Conservation (phyloP, 208 protist genomes). For the Leishmania tropica region DNA sequence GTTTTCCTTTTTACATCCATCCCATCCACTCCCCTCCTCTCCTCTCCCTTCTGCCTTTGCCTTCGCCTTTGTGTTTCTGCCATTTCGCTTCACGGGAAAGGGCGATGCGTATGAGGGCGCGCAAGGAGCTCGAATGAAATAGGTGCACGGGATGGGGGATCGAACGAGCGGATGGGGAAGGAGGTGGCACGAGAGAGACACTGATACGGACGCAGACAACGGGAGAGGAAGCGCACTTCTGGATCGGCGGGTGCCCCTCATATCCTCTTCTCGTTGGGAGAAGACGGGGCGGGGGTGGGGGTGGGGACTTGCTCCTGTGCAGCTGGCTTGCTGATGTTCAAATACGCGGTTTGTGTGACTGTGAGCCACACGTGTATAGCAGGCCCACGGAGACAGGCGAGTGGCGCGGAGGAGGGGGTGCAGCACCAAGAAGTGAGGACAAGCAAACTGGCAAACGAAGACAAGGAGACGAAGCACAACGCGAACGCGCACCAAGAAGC, state of each 20-base stretch:
- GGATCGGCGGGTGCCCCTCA: not conserved
- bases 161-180: not conserved
- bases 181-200: not conserved
- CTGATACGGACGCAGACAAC: not conserved
- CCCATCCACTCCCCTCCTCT: not conserved
- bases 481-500: too few species aligned
- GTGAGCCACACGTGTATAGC: not conserved
- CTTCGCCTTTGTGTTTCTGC: not conserved
- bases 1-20: not conserved
- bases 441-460: not conserved
- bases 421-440: not conserved
- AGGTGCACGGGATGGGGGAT: not conserved
- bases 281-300: not conserved
- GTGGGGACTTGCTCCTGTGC: not conserved
- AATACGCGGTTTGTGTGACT: not conserved
- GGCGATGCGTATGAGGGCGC: not conserved
- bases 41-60: not conserved
- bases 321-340: not conserved
- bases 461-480: not conserved
- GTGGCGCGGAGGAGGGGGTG: not conserved
- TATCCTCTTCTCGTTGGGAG: not conserved
- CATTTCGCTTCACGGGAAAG: not conserved
- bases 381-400: not conserved
- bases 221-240: not conserved
- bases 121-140: not conserved